phyloP scores from a whole-genome alignment of 495 filamentous ascomycete genomes.

The Penicillium malachiteum region DNA sequence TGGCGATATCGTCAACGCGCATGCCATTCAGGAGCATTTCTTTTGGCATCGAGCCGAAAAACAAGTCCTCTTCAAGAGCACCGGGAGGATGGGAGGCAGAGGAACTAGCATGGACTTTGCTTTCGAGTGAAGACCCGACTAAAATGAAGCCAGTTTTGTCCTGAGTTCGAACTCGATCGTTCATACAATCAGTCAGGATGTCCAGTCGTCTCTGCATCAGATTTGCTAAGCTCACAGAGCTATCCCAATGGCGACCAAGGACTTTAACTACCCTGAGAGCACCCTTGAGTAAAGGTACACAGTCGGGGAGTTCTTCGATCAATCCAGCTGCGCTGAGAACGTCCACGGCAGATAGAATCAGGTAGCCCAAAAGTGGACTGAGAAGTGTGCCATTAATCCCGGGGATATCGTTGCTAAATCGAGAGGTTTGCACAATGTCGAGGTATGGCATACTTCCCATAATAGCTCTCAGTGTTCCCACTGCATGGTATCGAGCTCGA shows the following conservation, averaged over 20 bases:
- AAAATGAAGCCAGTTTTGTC: slow-evolving; percentile 35
- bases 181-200: slow-evolving; percentile 27
- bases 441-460: slow-evolving; percentile 27
- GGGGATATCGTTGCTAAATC: slow-evolving; percentile 14
- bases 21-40: slow-evolving; percentile 36
- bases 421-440: slow-evolving; percentile 18
- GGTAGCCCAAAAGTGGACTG: slow-evolving; percentile 45
- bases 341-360: slow-evolving; percentile 47
- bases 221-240: slow-evolving; percentile 26
- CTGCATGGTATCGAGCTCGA: slow-evolving; percentile 42
- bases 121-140: slow-evolving; percentile 33
- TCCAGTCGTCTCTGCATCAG: slow-evolving; percentile 32
- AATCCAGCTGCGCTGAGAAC: slow-evolving; percentile 42
- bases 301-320: slow-evolving; percentile 33
- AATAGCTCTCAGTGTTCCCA: slow-evolving; percentile 38
- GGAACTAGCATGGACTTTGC: slow-evolving; percentile 24
- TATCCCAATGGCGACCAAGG: slow-evolving; percentile 36
- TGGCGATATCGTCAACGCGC: slow-evolving; percentile 23
- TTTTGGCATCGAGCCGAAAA: slow-evolving; percentile 34
- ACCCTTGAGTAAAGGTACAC: slow-evolving; percentile 47
- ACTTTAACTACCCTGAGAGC: slow-evolving; percentile 38
- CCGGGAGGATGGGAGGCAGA: slow-evolving; percentile 13
- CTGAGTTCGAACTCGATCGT: slow-evolving; percentile 21
- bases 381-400: slow-evolving; percentile 22
- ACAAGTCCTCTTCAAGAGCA: slow-evolving; percentile 31